Percentiles rank a stretch among this genome's conserved stretches.
Evolutionary conservation across 176 grass and related monocot species (phyloP).

Genomic region (Carex parvula): DNA sequence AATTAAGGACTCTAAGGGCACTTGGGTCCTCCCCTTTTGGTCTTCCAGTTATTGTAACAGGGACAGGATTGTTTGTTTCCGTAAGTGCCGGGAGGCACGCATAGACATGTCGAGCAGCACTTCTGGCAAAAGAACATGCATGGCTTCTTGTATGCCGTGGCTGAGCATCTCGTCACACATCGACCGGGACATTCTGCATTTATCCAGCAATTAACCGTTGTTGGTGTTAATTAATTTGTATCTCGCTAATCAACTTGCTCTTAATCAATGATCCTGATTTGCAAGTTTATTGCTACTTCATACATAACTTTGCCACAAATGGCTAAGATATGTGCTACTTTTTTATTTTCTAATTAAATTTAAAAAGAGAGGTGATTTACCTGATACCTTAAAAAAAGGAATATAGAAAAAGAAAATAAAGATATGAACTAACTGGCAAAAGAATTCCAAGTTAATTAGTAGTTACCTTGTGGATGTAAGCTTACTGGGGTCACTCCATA

Average conservation of each 20-base stretch:
- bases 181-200: conserved; percentile 37
- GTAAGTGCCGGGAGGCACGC: conserved; percentile 59
- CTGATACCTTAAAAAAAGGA: not conserved
- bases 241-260: not conserved
- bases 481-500: conserved; percentile 54
- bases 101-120: conserved; percentile 64
- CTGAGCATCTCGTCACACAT: conserved; percentile 44
- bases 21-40: conserved; percentile 68
- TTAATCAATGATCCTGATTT: not conserved
- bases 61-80: conserved; percentile 69
- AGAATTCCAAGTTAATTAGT: not conserved
- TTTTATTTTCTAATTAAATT: not conserved
- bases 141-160: conserved; percentile 79
- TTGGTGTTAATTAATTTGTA: not conserved
- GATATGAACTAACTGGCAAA: not conserved
- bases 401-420: not conserved
- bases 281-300: not conserved
- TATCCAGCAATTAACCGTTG: not conserved
- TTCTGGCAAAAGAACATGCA: conserved; percentile 71
- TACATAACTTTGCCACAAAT: not conserved
- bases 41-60: conserved; percentile 79
- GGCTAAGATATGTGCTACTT: not conserved
- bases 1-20: conserved; percentile 39
- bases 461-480: conserved; percentile 49
- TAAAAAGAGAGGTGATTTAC: not conserved